Base-by-base conservation (phyloP, 2,329 filamentous ascomycete genomes). In the Fusarium beomiforme region DNA sequence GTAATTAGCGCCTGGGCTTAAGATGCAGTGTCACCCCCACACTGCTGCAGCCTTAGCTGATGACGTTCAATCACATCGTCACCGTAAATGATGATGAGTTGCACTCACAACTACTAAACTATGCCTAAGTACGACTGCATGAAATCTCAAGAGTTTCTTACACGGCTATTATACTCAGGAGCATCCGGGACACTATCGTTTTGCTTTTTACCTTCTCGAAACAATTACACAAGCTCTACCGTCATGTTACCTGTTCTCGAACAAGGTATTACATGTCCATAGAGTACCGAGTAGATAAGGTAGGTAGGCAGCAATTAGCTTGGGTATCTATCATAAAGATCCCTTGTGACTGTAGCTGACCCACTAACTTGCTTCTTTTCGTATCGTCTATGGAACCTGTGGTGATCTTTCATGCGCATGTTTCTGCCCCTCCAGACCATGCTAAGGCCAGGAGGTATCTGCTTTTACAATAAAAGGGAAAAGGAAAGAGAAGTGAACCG, bases 21-120 rank as follows among this genome's bases (percentile, higher is more conserved):
- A 36, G 39, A 60, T 65, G 65, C 37, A 59, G 60, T 70, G 66
- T 64, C 26, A 57, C 36, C 54, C 51, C 64, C 57, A 59, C 56
- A 70, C 41, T 41, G 57, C 43, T 44, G 37, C 42, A 64, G 50
- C 66, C 61, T 65, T 54, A 66, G 42, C 60, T 67, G 36, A 66
- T 58, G 56, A 70, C 66, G 60, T 70, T 53, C 36, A 33, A 59
- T 56, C 36, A 44, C 23, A 54, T 43, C 36, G 39, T 68, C 53
- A 54, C 29, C 36, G 8, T 16, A 33, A 58, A 39, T 29, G 33
- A 26, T 55, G 11, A n/a, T n/a, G 24, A 46, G 23, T 39, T 50
- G 19, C 21, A 17, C 33, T 60, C 34, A 19, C 33, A 14, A 29
- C 23, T 53, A n/a, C 34, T 29, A 33, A 19, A 53, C 34, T 29